Conservation (phyloP, 2,329 filamentous ascomycete genomes). For the Ophiostoma angusticollis region DNA sequence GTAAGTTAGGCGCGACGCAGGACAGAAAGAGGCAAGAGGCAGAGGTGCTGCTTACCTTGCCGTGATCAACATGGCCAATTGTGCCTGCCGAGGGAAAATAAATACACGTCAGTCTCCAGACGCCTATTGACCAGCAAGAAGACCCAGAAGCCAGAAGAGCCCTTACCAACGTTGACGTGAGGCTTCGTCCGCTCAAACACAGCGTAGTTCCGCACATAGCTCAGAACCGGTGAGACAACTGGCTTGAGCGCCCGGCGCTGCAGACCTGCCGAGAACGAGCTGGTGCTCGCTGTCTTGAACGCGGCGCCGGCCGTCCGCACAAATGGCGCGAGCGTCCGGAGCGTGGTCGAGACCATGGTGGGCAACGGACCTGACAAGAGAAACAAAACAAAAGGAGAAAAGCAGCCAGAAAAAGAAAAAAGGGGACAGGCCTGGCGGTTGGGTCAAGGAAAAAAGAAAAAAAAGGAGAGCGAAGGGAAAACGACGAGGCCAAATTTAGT, state of each 20-base stretch:
- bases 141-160: no score
- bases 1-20: no score
- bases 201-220: slow-evolving; percentile 52
- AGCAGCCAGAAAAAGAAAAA: not conserved
- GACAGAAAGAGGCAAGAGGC: not conserved
- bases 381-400: slow-evolving; percentile 8
- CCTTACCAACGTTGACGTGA: slow-evolving; percentile 88
- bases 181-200: slow-evolving; percentile 84
- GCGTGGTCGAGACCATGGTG: slow-evolving; percentile 62
- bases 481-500: slow-evolving; percentile 9
- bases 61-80: slow-evolving; percentile 98
- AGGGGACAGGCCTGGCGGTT: not conserved
- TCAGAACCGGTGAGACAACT: slow-evolving; percentile 50
- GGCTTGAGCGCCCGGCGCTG: slow-evolving; percentile 48
- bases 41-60: slow-evolving; percentile 59
- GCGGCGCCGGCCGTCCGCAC: slow-evolving; percentile 69
- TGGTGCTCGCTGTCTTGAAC: slow-evolving; percentile 40
- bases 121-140: no score
- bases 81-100: slow-evolving; percentile 54
- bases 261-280: slow-evolving; percentile 61
- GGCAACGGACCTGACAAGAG: slow-evolving; percentile 4
- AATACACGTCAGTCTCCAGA: not conserved
- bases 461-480: not conserved
- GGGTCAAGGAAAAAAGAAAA: not conserved
- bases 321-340: slow-evolving; percentile 66